Base-by-base conservation (phyloP, 1,284 basidiomycete species). In the Phenoliferia sp. region DNA sequence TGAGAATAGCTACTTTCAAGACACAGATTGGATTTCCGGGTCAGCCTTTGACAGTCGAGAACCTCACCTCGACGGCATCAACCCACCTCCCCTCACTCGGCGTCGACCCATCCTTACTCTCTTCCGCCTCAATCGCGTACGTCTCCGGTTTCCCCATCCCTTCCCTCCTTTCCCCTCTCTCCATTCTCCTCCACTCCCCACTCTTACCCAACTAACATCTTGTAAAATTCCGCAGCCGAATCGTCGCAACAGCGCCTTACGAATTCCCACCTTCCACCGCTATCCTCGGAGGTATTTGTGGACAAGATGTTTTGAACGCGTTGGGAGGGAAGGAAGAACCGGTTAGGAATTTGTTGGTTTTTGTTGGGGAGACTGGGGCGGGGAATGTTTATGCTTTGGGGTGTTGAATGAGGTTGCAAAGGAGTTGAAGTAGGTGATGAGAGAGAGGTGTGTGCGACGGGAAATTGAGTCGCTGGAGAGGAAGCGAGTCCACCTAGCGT, bases 291-390 rank as follows among this genome's bases (percentile, higher is more conserved):
- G 96, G 96, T 19, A 85, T 98, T 79, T 81, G 98, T 19, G 94
- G 89, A 2, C 96, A 99, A 80, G 95, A 98, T 78, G 88, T 98
- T 62, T 83, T 99, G 56, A 95, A 97, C 79, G 87, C 90, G 0
- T 82, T 99, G 44, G 90, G 90, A 54, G 90, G 88, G 63, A 88
- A 92, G 64, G 94, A 98, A 76, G 86, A 88, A 57, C 95, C 95
- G 1, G 88, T 97, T 68, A 88, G 90, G 62, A 98, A 99, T 78
- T 89, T 97, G 76, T 88, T 95, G 73, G 84, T 87, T n/a, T 91
- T 94, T 71, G 88, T 95, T 78, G 91, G 92, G 34, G 86, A 83
- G 73, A 88, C 87, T 28, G 89, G 89, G 3, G 62, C 64, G 31
- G 66, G 57, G 3, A 56, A 59, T 22, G 69, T 73, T 15, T 66